These are phyloP conservation scores for Osmozyma mogii DNA, from an alignment of 805 yeast genomes.

Conservation along the genomic window DNA sequence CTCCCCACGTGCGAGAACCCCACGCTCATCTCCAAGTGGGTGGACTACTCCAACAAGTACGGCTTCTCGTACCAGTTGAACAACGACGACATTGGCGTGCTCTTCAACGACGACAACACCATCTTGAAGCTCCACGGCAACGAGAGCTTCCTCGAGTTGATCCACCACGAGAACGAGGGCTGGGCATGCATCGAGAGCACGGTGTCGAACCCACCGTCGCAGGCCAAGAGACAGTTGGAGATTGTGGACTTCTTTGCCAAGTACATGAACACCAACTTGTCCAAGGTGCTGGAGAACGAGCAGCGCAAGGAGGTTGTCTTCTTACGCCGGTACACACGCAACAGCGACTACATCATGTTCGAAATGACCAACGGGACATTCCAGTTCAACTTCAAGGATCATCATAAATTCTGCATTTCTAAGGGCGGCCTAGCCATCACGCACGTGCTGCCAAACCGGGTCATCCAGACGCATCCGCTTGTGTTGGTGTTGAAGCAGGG, in stretches of 20 bases:
- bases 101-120: conserved; percentile 79
- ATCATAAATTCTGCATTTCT: conserved; percentile 77
- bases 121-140: conserved; percentile 63
- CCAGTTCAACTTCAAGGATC: conserved; percentile 94
- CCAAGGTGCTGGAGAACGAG: conserved; percentile 64
- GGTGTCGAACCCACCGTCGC: conserved; percentile 35
- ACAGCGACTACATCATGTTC: conserved; percentile 78
- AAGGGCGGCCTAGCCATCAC: conserved; percentile 70
- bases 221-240: conserved; percentile 64
- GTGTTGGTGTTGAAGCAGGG: conserved; percentile 34
- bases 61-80: conserved; percentile 92
- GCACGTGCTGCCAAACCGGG: conserved; percentile 71
- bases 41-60: conserved; percentile 91
- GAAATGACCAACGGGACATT: conserved; percentile 86
- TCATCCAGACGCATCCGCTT: conserved; percentile 60
- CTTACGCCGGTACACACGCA: conserved; percentile 76
- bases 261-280: conserved; percentile 87
- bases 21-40: conserved; percentile 87
- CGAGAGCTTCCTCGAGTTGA: conserved; percentile 58
- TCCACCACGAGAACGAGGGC: conserved; percentile 35
- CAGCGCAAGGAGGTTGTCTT: conserved; percentile 63
- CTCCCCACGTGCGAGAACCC: conserved; percentile 48
- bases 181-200: conserved; percentile 41
- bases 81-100: conserved; percentile 83
- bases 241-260: conserved; percentile 82